Evolutionary conservation across 1,284 basidiomycete species (phyloP), one percentile per base, ranked within the genome.

Genomic region (Ganoderma lingzhi): DNA sequence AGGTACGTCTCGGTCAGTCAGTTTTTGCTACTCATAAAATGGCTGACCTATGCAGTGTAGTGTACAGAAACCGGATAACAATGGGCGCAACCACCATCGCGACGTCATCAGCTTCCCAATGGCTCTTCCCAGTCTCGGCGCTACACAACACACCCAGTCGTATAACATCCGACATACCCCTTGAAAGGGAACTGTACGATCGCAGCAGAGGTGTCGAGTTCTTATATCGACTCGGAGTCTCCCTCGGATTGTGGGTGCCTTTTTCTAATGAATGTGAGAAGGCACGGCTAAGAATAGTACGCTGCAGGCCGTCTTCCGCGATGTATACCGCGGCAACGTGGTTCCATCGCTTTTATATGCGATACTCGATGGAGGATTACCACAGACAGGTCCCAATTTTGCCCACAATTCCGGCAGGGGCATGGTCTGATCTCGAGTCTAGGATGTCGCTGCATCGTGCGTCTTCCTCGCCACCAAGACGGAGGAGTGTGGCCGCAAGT

Each of bases 281-380:
- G n/a, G 37, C 12, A 4, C 28, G 30, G 61, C 70, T 70, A 61
- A 68, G 73, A 63, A 63, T 60, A 70, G 65, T 71, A 55, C 64
- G 63, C 56, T 23, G 66, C 77, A 95, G 93, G 65, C 91, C 93
- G 41, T 88, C 90, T 30, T 90, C 92, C 30, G 92, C 93, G 10
- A 86, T 96, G 82, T 92, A 91, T 71, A 93, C 93, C 37, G 95
- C 95, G 19, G 93, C 95, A 37, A 94, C 93, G 4, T 95, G 95
- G 87, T 93, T 97, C 72, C 96, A 98, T 80, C 89, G 96, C 15
- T 98, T 98, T 82, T 98, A 94, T 82, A 96, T 98, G 95, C 88
- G 96, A 65, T 91, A 90, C 76, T 90, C 95, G n/a, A 87, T 96
- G 85, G 88, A 92, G 76, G 91, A 95, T 76, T 93, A 94, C 79